Evolutionary conservation across 768 basidiomycete species (phyloP).

Genomic region (Pleurotus platypus): DNA sequence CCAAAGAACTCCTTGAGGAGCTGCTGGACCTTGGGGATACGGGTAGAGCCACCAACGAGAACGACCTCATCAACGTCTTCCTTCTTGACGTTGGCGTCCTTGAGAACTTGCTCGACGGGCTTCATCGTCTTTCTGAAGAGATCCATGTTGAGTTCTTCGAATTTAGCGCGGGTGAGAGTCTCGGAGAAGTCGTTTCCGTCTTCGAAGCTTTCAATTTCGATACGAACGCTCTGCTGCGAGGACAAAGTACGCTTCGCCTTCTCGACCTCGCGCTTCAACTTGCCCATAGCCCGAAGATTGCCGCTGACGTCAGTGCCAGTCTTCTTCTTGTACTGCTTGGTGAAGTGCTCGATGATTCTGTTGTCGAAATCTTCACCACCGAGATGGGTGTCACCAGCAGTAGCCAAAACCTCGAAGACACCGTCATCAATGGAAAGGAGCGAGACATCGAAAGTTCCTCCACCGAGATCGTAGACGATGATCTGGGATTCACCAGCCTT

Average conservation of each 20-base stretch:
- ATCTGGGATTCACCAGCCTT: constrained; percentile 92
- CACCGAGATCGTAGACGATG: constrained; percentile 97
- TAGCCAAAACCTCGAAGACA: constrained; percentile 87
- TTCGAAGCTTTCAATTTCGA: constrained; percentile 97
- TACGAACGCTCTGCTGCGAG: constrained; percentile 81
- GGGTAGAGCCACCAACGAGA: constrained; percentile 95
- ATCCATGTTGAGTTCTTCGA: constrained; percentile 98
- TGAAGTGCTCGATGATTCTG: constrained; percentile 85
- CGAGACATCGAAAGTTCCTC: constrained; percentile 98
- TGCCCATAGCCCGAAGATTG: constrained; percentile 83
- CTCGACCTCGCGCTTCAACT: constrained; percentile 91
- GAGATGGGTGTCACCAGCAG: constrained; percentile 92
- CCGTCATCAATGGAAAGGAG: constrained; percentile 93
- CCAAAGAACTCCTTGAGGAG: constrained; percentile 97
- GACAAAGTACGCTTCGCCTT: constrained; percentile 94
- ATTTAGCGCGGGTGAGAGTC: constrained; percentile 96
- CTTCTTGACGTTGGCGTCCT: constrained; percentile 98
- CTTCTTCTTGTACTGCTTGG: constrained; percentile 91
- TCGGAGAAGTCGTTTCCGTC: constrained; percentile 97
- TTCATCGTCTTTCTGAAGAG: constrained; percentile 99
- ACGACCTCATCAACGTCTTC: constrained; percentile 92
- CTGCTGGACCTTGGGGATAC: constrained; percentile 99
- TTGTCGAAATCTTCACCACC: constrained; percentile 97
- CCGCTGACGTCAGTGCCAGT: constrained; percentile 77
- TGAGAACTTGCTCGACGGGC: constrained; percentile 97